These are phyloP conservation scores for Ganoderma sp. DNA, from an alignment of 1,284 basidiomycete genomes.

Conservation along the genomic window DNA sequence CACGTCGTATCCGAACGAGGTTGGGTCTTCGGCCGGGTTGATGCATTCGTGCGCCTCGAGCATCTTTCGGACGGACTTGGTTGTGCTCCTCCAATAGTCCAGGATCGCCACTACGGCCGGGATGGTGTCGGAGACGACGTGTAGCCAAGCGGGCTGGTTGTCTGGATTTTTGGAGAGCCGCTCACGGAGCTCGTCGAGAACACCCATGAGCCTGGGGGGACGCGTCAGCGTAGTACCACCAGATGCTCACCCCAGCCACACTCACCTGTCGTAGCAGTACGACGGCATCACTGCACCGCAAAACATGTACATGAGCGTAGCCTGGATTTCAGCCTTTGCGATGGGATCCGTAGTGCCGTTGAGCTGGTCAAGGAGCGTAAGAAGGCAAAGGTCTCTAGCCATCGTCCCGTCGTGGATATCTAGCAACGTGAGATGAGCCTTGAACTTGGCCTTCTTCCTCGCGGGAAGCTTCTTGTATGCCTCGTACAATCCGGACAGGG, in stretches of 20 bases:
- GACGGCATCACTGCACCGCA: conserved; percentile 18
- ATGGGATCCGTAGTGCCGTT: conserved; percentile 13
- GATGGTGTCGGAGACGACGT: neutral
- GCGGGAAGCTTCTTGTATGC: conserved; percentile 25
- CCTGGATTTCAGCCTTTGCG: conserved; percentile 12
- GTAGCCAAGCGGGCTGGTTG: neutral
- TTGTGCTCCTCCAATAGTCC: conserved; percentile 18
- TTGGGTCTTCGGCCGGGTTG: neutral
- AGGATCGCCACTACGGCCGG: conserved; percentile 8
- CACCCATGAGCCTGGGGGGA: neutral
- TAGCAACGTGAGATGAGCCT: conserved; percentile 34
- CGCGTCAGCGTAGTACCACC: neutral
- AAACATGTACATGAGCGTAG: conserved; percentile 21
- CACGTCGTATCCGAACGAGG: neutral
- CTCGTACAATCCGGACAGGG: conserved; percentile 30
- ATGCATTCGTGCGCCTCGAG: neutral
- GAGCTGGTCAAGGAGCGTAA: conserved; percentile 31
- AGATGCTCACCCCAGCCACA: neutral
- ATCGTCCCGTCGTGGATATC: conserved; percentile 36
- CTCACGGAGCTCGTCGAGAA: neutral
- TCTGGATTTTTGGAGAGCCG: neutral
- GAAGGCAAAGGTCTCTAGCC: conserved; percentile 34
- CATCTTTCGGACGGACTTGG: conserved; percentile 18
- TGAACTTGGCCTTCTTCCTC: conserved; percentile 17
- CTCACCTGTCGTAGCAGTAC: conserved; percentile 21